Base-by-base conservation (phyloP, 495 filamentous ascomycete species). In the Platismatia glauca region DNA sequence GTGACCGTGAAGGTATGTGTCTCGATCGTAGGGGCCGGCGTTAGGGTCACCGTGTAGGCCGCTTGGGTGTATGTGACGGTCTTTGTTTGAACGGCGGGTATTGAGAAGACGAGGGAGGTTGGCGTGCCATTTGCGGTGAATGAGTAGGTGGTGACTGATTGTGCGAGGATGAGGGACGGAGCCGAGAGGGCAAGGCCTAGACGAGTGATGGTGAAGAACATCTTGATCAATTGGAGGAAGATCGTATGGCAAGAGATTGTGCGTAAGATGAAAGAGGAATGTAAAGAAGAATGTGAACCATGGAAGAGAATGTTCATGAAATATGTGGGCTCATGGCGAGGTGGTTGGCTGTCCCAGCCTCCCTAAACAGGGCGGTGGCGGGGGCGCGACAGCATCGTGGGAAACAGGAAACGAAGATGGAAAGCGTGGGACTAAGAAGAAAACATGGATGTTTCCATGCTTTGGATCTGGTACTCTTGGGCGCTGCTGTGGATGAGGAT, bases 181-280 rank as follows among this genome's bases (percentile, higher is more conserved):
- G 59, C 55, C 7, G 29, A 38, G 6, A 55, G 35, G 43, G 65
- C 53, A 39, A 67, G 59, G 66, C 55, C 58, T 39, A 70, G 38
- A 58, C 63, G 60, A 43, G 63, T 44, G 24, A 64, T 57, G 15
- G 63, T 55, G 52, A 64, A 66, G 39, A 66, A 61, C 68, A 70
- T 70, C 37, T 52, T 66, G 31, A 31, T 24, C 38, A 39, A 33
- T 59, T 50, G 15, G 1, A 53, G 7, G 24, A 15, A 22, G 33
- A 20, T 37, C 31, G 20, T 57, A 46, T 41, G 37, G 34, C 38
- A 27, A 50, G 0, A 4, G 24, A 41, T 31, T 27, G 5, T 58
- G 57, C 39, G 55, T 55, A 38, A 46, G 55, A 53, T 63, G 20
- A 1, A 41, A 55, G 60, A 66, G 48, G 60, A 58, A 64, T 53